Base-by-base conservation (phyloP, 1,284 basidiomycete genomes). In the Sutorius eximius region DNA sequence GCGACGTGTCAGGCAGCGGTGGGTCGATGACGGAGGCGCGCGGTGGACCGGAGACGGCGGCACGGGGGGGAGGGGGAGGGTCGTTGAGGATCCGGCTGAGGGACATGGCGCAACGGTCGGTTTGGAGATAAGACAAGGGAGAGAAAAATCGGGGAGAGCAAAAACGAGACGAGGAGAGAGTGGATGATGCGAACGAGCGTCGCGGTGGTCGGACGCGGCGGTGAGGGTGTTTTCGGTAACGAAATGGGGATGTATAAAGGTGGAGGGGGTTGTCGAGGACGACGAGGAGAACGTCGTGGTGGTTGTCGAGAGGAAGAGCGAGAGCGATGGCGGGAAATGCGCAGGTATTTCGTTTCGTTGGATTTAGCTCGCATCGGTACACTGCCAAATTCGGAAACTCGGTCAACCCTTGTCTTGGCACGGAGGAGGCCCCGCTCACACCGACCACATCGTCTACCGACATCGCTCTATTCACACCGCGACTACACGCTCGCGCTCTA, bases 51-150 rank as follows among this genome's bases (percentile, higher is more conserved):
- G 58, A 44, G 30, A 41, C 57, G 47, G 45, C 45, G 18, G 45
- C 58, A 30, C 56, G 58, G 30, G 57, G 67, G 43, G 74, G 74
- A 15, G 70, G 66, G 11, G 82, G 78, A 59, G 86, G 82, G 73
- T 87, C 82, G 72, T 89, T 89, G 73, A 89, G 82, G 58, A 89
- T 89, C 60, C 81, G 79, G 63, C 81, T 83, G 68, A 89, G 81
- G 50, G 87, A 89, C 87, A 89, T 89, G 57, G 36, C 46, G 18
- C 48, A 45, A 40, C 20, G 38, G 47, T 34, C 13, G 45, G 4
- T 18, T 16, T 37, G 42, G 44, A 40, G 55, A 47, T 15, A 29
- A 41, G 32, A 38, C 15, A 34, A 42, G 24, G 43, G 49, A 43
- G 51, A 50, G 44, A 49, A 41, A 42, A 51, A n/a, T 3, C 11